A percentile compares a stretch with the other conserved stretches of the same genome.
Conservation (phyloP, 768 basidiomycete species). For the Pilatotrama ljubarskyi region DNA sequence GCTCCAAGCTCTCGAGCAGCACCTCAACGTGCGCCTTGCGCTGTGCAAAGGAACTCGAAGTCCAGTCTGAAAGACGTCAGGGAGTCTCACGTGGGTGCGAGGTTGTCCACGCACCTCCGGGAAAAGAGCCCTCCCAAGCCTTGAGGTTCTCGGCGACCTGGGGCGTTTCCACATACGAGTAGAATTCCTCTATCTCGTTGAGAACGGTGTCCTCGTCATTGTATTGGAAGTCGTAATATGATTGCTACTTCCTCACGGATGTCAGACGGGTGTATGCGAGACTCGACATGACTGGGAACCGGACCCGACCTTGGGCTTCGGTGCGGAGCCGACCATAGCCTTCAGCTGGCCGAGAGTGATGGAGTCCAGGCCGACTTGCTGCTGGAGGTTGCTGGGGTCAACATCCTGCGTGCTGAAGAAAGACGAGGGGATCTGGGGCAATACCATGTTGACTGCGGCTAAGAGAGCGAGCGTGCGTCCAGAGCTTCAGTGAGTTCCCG, state of each 20-base stretch:
- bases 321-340: slow-evolving; percentile 64
- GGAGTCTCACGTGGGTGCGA: slow-evolving; percentile 11
- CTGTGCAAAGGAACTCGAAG: slow-evolving; percentile 56
- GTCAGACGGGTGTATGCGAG: slow-evolving; percentile 16
- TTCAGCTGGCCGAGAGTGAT: slow-evolving; percentile 82
- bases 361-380: slow-evolving; percentile 59
- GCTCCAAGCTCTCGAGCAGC: slow-evolving; percentile 85
- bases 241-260: slow-evolving; percentile 57
- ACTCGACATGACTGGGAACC: slow-evolving; percentile 4
- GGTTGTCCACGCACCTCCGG: slow-evolving; percentile 55
- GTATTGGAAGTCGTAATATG: slow-evolving; percentile 88
- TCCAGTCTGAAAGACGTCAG: slow-evolving; percentile 64
- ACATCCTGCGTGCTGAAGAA: slow-evolving; percentile 34
- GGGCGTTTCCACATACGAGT: slow-evolving; percentile 93
- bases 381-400: slow-evolving; percentile 25
- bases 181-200: slow-evolving; percentile 97
- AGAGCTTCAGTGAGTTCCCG: not conserved
- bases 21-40: slow-evolving; percentile 76
- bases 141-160: slow-evolving; percentile 85
- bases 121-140: slow-evolving; percentile 85
- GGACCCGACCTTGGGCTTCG: slow-evolving; percentile 69
- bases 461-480: slow-evolving; percentile 3
- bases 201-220: slow-evolving; percentile 96
- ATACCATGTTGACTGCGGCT: slow-evolving; percentile 33
- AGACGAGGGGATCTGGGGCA: slow-evolving; percentile 32